Evolutionary conservation across 371 early-diverging fungal genomes (phyloP).

Genomic region (Mucor piriformis): DNA sequence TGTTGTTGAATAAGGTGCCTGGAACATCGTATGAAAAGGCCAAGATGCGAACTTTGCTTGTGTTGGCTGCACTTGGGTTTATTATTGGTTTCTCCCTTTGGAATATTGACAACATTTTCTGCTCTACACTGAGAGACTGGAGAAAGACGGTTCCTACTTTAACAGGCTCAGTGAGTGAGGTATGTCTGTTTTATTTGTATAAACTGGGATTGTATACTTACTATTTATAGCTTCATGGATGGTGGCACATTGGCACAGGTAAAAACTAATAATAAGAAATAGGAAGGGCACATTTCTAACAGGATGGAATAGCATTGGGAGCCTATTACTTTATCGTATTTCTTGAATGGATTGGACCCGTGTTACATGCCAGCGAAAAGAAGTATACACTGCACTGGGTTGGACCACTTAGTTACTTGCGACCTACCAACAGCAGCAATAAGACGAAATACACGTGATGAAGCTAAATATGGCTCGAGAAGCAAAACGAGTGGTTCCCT

Average conservation of each 20-base stretch:
- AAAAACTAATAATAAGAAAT: background rate
- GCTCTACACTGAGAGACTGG: constrained; percentile 54
- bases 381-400: constrained; percentile 33
- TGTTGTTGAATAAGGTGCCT: constrained; percentile 37
- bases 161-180: constrained; percentile 55
- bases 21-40: constrained; percentile 31
- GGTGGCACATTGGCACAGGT: constrained; percentile 77
- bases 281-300: no score
- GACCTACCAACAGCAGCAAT: constrained; percentile 14
- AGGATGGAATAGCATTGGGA: constrained; percentile 45
- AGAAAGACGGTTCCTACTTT: constrained; percentile 55
- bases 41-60: constrained; percentile 37
- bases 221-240: constrained; percentile 75
- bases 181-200: constrained; percentile 4
- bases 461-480: no score
- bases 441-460: constrained; percentile 5
- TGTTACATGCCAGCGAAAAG: constrained; percentile 13
- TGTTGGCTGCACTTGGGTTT: constrained; percentile 50
- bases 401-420: constrained; percentile 42
- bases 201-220: background rate
- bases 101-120: constrained; percentile 81
- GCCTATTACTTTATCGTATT: constrained; percentile 45
- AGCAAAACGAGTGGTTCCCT: background rate
- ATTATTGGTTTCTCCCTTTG: constrained; percentile 69
- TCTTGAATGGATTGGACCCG: constrained; percentile 41